These are phyloP conservation scores for Neocatenulostroma microsporum DNA, from an alignment of 2,329 filamentous ascomycete species.

Conservation along the genomic window DNA sequence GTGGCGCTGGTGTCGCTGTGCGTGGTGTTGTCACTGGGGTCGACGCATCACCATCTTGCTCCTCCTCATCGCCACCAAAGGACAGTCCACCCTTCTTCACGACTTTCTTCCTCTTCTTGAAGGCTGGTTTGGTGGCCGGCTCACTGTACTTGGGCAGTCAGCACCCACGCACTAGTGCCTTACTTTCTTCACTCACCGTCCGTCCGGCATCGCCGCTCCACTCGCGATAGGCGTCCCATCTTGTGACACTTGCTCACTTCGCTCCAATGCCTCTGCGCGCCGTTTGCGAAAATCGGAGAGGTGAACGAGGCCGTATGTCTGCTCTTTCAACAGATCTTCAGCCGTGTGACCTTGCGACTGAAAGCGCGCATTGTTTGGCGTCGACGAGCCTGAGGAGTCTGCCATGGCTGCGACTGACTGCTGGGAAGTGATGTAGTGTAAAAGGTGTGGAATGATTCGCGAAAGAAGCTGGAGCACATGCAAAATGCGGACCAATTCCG, in stretches of 20 bases:
- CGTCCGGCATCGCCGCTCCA: constrained; percentile 47
- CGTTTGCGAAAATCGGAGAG: constrained; percentile 94
- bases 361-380: constrained; percentile 51
- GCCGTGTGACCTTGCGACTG: constrained; percentile 67
- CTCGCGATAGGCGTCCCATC: constrained; percentile 51
- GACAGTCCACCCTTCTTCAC: constrained; percentile 55
- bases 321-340: constrained; percentile 72
- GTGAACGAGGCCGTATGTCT: constrained; percentile 84
- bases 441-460: too few species aligned
- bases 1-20: constrained; percentile 5
- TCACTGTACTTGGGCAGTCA: constrained; percentile 53
- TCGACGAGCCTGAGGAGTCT: constrained; percentile 11
- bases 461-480: too few species aligned
- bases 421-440: too few species aligned
- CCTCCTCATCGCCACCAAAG: constrained; percentile 63
- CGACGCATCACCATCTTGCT: constrained; percentile 34
- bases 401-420: constrained; percentile 12
- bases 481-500: constrained; percentile 1
- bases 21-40: constrained; percentile 1
- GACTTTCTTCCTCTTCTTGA: constrained; percentile 52
- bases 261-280: constrained; percentile 85
- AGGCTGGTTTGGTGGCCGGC: constrained; percentile 40
- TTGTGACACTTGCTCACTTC: constrained; percentile 64
- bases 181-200: constrained; percentile 46
- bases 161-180: constrained; percentile 22